Conservation (phyloP, 352 stramenopile genomes). For the Globisporangium ultimum region DNA sequence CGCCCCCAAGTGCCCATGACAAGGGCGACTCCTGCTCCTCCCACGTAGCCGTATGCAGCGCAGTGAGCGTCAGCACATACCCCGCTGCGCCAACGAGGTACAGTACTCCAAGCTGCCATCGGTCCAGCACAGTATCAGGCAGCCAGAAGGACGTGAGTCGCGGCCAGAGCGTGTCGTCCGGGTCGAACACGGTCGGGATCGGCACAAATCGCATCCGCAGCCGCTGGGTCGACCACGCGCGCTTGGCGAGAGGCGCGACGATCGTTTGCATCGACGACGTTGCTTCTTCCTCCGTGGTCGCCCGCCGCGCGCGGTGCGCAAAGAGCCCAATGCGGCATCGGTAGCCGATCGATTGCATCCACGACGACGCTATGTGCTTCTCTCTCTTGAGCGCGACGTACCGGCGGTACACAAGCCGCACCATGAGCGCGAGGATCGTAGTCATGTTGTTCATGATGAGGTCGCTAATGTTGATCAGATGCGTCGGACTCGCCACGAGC, state of each 20-base stretch:
- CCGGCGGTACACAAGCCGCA: not conserved
- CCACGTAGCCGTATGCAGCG: not conserved
- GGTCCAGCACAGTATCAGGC: too few relatives aligned
- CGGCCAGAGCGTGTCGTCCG: too few relatives aligned
- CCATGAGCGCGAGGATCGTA: constrained; percentile 9
- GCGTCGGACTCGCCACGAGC: not conserved
- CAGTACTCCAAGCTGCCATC: too few relatives aligned
- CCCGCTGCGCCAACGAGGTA: too few relatives aligned
- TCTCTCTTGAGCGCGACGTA: not conserved
- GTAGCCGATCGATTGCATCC: constrained; percentile 1
- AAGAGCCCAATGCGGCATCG: not conserved
- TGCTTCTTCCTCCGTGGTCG: not conserved
- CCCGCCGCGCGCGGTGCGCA: not conserved
- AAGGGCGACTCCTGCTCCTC: not conserved
- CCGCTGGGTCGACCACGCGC: too few relatives aligned
- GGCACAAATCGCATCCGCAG: not conserved
- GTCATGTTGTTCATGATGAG: constrained; percentile 10
- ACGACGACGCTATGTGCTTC: not conserved
- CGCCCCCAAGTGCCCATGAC: too few relatives aligned
- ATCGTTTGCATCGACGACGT: not conserved
- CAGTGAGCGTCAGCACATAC: too few relatives aligned
- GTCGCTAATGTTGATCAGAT: constrained; percentile 2
- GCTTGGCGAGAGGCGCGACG: not conserved
- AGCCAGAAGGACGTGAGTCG: too few relatives aligned
- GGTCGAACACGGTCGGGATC: not conserved